Evolutionary conservation across 352 stramenopile genomes (phyloP).

Genomic region (Lagenidium sp.): DNA sequence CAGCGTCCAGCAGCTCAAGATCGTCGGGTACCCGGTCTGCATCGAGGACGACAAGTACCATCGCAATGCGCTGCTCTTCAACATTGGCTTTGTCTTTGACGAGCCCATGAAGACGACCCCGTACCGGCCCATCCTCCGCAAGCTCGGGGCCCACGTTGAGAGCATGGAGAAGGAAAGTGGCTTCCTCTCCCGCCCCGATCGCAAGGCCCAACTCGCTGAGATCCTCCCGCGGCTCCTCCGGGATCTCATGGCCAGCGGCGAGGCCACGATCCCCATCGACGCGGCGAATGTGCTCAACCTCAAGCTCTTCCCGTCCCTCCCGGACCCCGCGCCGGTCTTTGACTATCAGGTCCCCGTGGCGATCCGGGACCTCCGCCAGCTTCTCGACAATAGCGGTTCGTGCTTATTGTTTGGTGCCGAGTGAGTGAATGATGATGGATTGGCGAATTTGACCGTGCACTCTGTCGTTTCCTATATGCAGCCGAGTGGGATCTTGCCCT

Average conservation of each 20-base stretch:
- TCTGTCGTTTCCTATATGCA: conserved; percentile 11
- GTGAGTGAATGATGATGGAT: too few relatives aligned
- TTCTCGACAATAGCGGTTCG: conserved; percentile 71
- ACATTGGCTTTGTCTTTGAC: conserved; percentile 87
- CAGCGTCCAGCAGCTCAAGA: conserved; percentile 70
- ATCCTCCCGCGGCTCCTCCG: conserved; percentile 68
- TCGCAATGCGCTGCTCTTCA: conserved; percentile 84
- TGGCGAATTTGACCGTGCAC: too few relatives aligned
- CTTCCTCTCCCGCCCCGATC: conserved; percentile 64
- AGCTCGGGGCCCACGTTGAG: conserved; percentile 72
- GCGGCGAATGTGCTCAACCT: conserved; percentile 82
- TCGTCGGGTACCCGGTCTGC: conserved; percentile 81
- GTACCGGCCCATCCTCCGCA: conserved; percentile 78
- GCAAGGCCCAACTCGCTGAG: conserved; percentile 46
- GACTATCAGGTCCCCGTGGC: conserved; percentile 84
- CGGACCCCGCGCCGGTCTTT: conserved; percentile 53
- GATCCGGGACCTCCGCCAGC: conserved; percentile 54
- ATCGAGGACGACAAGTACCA: conserved; percentile 89
- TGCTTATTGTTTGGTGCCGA: too few relatives aligned
- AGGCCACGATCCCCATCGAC: conserved; percentile 80
- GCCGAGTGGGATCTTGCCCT: conserved; percentile 83
- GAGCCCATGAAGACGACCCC: conserved; percentile 60
- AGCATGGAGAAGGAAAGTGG: conserved; percentile 85
- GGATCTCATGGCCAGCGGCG: conserved; percentile 61
- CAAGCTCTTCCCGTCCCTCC: conserved; percentile 75